phyloP scores from a whole-genome alignment of 805 yeast genomes.

The Teunomyces atbi region DNA sequence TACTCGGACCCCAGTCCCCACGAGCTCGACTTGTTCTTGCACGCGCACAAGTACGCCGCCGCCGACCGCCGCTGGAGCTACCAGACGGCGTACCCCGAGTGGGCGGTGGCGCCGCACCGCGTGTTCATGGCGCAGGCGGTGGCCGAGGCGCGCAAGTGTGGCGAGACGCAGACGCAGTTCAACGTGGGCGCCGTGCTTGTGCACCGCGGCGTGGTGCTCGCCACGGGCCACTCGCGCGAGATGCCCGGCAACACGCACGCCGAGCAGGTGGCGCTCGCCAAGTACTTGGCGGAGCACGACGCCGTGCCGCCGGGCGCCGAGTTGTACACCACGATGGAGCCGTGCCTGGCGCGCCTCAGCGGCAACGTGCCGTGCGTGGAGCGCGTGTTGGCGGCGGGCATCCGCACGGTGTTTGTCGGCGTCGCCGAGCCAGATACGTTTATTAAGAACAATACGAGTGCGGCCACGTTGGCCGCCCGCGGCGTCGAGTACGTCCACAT shows the following conservation, averaged over 20 bases:
- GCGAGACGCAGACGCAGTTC: slow-evolving; percentile 79
- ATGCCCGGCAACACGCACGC: slow-evolving; percentile 96
- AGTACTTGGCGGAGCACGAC: slow-evolving; percentile 49
- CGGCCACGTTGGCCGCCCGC: slow-evolving; percentile 46
- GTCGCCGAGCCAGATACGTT: slow-evolving; percentile 88
- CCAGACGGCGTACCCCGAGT: slow-evolving; percentile 71
- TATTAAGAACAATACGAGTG: slow-evolving; percentile 73
- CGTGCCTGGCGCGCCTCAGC: slow-evolving; percentile 84
- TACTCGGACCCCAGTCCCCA: slow-evolving; percentile 88
- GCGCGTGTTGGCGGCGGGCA: slow-evolving; percentile 58
- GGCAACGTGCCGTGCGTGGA: slow-evolving; percentile 90
- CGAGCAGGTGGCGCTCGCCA: slow-evolving; percentile 89
- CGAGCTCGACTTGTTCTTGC: slow-evolving; percentile 87
- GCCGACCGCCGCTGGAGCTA: slow-evolving; percentile 63
- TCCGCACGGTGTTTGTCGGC: slow-evolving; percentile 84
- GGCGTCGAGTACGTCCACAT: slow-evolving; percentile 75
- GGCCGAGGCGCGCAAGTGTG: slow-evolving; percentile 75
- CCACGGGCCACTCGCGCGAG: slow-evolving; percentile 88
- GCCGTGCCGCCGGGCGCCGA: slow-evolving; percentile 74
- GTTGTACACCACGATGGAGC: slow-evolving; percentile 95
- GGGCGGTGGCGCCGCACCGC: slow-evolving; percentile 67
- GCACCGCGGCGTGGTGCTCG: slow-evolving; percentile 55
- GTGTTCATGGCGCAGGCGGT: slow-evolving; percentile 75
- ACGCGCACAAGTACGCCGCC: slow-evolving; percentile 79
- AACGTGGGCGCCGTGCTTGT: slow-evolving; percentile 92